Base-by-base conservation (phyloP, 345 rosid species). In the Euphorbia peplus region DNA sequence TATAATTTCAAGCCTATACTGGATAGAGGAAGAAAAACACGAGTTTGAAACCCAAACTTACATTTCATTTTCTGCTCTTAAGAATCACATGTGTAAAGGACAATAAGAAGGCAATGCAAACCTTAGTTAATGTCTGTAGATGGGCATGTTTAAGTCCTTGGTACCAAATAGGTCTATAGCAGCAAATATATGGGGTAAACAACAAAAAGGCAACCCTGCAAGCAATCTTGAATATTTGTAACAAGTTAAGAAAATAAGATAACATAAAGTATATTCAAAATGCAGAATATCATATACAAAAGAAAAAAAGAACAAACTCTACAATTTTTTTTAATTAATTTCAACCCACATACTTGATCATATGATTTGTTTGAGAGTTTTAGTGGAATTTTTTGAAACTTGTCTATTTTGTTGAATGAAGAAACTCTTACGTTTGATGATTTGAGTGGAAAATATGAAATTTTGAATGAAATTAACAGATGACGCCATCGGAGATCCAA, bases 101-200 rank as follows among this genome's bases (percentile, higher is more conserved):
- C 66, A 60, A 52, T 22, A 26, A 14, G 14, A 11, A 29, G 51
- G 52, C 52, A 54, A 52, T 48, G 39, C 73, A 32, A 30, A 92
- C 98, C 96, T 90, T 92, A 19, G 93, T 90, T 69, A 92, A 74
- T 60, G 96, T 92, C 73, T 92, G 96, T 58, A 88, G 81, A 80
- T 88, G 88, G 57, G 90, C 85, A 75, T 92, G 83, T 81, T 86
- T 83, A 58, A 92, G 96, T 28, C 91, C 96, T 77, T 87, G 88
- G 80, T 90, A 88, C 98, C 98, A 19, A 83, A 73, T 52, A 92
- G 92, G 76, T 92, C 93, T 58, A 90, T n/a, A n/a, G 89, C 85
- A 12, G 89, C 68, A 78, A 90, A 92, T 67, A 88, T 60, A n/a
- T n/a, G 25, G 98, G 98, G 80, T 90, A 90, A 18, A 90, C 77